Evolutionary conservation across 768 basidiomycete genomes (phyloP).

Genomic region (Russula sp.): DNA sequence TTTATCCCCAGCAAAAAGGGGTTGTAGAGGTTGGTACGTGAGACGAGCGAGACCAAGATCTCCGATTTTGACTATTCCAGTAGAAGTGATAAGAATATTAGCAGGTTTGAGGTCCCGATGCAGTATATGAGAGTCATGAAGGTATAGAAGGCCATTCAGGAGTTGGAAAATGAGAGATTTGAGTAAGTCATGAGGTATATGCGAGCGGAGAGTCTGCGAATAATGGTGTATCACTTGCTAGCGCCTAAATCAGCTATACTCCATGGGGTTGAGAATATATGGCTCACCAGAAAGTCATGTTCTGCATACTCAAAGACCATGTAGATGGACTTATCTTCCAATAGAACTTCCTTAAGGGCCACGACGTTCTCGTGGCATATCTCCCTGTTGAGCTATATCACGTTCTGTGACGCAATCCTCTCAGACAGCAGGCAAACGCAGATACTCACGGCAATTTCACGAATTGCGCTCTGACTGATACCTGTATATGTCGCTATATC

Average conservation of each 20-base stretch:
- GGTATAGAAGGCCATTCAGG: slow-evolving; percentile 87
- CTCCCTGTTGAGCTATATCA: slow-evolving; percentile 71
- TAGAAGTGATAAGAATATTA: slow-evolving; percentile 90
- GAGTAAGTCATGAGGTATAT: slow-evolving; percentile 70
- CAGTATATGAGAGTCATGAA: slow-evolving; percentile 90
- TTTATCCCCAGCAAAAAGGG: slow-evolving; percentile 89
- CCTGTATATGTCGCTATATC: slow-evolving; percentile 94
- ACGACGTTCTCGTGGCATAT: slow-evolving; percentile 89
- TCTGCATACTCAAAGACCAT: slow-evolving; percentile 99
- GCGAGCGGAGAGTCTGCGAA: slow-evolving; percentile 75
- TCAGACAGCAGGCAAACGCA: not conserved
- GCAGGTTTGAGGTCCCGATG: slow-evolving; percentile 98
- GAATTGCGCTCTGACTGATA: slow-evolving; percentile 93
- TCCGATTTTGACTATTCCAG: slow-evolving; percentile 94
- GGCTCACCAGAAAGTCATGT: slow-evolving; percentile 88
- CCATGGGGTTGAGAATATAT: not conserved
- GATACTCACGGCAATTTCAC: slow-evolving; percentile 84
- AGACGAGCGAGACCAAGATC: slow-evolving; percentile 92
- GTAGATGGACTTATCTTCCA: slow-evolving; percentile 97
- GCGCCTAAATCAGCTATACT: not conserved
- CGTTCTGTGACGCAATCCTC: slow-evolving; percentile 15
- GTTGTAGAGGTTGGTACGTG: slow-evolving; percentile 85
- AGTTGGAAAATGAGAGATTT: slow-evolving; percentile 94
- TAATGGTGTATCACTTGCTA: slow-evolving; percentile 99
- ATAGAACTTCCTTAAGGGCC: slow-evolving; percentile 85